Evolutionary conservation across 179 eudicot species (phyloP), one percentile per base, ranked within the genome.

Genomic region (Corrigiola litoralis): DNA sequence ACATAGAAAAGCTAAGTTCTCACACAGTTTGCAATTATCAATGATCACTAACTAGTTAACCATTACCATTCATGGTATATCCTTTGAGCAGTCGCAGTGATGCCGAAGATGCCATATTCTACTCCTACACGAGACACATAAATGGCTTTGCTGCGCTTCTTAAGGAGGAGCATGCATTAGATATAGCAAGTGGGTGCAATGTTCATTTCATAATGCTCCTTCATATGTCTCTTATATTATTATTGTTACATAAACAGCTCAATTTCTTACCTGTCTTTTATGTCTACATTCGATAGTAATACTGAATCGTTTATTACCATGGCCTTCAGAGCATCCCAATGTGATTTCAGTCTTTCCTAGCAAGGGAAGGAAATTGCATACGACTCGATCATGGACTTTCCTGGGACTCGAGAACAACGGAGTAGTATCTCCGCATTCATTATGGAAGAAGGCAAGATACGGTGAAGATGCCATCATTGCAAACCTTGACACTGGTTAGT

Each of bases 341-440:
- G 98, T 92, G 67, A 73, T 87, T 27, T 85, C 95, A 2, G 76
- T 90, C 11, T 90, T 89, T 73, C 78, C 70, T 61, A 90, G 81
- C 69, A 48, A 73, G 46, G 98, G 92, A 28, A 85, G 79, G 40
- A 84, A 82, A 74, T 60, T 92, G 38, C 96, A 92, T 61, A 92
- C 98, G 25, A 90, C 98, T 25, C 65, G 92, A 42, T 85, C 98
- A 12, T 92, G 98, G 98, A 76, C 61, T 17, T 92, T 92, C 72
- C 53, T 77, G 4, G 81, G 81, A 18, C 58, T 80, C 4, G 74
- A 74, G 61, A 66, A 61, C 12, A 17, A 70, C 48, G 81, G 69
- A n/a, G 58, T 3, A 27, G 33, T 77, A 1, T 58, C 65, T 54
- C 33, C 57, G 10, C 7, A 25, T 5, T 76, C 78, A 13, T 29